Percentiles rank a stretch among this genome's conserved stretches.
Conservation (phyloP, 2,329 filamentous ascomycete genomes). For the Pseudopithomyces chartarum region DNA sequence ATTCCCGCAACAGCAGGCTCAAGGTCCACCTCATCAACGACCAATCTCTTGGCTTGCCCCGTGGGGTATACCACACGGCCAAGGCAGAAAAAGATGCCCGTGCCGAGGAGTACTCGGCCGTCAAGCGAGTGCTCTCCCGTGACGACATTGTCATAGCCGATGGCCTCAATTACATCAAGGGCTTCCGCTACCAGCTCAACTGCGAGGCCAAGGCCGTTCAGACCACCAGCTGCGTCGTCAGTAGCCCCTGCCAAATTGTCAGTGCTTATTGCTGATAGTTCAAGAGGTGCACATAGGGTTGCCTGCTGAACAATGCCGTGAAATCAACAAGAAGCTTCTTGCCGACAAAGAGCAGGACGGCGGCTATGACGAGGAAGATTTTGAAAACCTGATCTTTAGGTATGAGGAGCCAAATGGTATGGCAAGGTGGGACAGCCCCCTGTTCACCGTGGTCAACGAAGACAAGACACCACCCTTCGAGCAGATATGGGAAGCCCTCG, state of each 20-base stretch:
- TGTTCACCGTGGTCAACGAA: conserved; percentile 79
- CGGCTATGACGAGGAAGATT: conserved; percentile 65
- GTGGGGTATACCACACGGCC: conserved; percentile 75
- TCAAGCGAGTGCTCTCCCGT: conserved; percentile 74
- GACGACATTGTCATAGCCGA: conserved; percentile 81
- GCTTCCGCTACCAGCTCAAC: conserved; percentile 83
- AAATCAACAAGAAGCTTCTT: conserved; percentile 65
- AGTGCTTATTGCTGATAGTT: conserved; percentile 35
- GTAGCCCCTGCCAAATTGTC: conserved; percentile 20
- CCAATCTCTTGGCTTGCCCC: conserved; percentile 70
- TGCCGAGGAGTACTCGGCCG: conserved; percentile 74
- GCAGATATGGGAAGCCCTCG: conserved; percentile 74
- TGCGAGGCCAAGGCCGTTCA: conserved; percentile 82
- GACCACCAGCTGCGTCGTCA: conserved; percentile 75
- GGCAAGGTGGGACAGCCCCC: conserved; percentile 81
- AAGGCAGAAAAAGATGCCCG: conserved; percentile 83
- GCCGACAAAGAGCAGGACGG: conserved; percentile 43
- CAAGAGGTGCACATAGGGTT: conserved; percentile 63
- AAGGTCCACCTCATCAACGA: conserved; percentile 77
- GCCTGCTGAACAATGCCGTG: conserved; percentile 59
- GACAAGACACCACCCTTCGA: conserved; percentile 72
- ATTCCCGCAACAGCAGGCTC: conserved; percentile 57
- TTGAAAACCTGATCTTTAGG: conserved; percentile 79
- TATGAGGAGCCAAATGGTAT: conserved; percentile 88
- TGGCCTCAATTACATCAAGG: conserved; percentile 86